A percentile compares a stretch with the other conserved stretches of the same genome.
These are phyloP conservation scores for Psilocybe tampanensis DNA, from an alignment of 768 basidiomycete genomes.

Conservation along the genomic window DNA sequence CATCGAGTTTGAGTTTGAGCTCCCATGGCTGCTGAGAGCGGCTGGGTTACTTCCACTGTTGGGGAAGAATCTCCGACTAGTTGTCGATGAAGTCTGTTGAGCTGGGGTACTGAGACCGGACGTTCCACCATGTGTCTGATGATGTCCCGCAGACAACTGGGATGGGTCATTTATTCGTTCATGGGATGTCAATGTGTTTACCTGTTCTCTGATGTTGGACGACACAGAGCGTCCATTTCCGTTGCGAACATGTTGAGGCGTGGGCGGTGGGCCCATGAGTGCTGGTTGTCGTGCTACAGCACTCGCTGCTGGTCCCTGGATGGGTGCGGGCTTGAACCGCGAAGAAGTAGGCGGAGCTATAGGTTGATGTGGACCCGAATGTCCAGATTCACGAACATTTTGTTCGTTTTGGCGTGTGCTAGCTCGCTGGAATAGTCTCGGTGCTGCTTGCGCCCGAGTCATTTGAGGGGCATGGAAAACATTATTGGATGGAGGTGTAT, in stretches of 20 bases:
- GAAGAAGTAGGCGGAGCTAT: slow-evolving; percentile 13
- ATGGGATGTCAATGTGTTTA: neutral
- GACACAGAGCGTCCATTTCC: neutral
- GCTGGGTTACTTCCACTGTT: slow-evolving; percentile 1
- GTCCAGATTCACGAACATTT: slow-evolving; percentile 12
- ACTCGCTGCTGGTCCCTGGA: slow-evolving; percentile 12
- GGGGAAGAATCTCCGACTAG: slow-evolving; percentile 10
- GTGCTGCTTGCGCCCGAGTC: slow-evolving; percentile 44
- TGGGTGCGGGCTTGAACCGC: slow-evolving; percentile 19
- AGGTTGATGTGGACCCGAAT: slow-evolving; percentile 8
- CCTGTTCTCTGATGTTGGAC: neutral
- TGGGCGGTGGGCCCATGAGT: slow-evolving; percentile 56
- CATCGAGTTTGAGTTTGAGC: too few species aligned
- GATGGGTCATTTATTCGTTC: neutral
- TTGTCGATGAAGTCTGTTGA: slow-evolving; percentile 4
- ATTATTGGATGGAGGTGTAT: slow-evolving; percentile 48
- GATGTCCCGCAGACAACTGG: neutral
- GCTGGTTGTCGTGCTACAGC: slow-evolving; percentile 25
- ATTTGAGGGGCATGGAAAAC: slow-evolving; percentile 40
- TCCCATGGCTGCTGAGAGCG: neutral
- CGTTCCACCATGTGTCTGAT: neutral
- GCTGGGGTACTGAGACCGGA: neutral
- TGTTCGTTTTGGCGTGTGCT: slow-evolving; percentile 14
- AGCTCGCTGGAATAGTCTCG: slow-evolving; percentile 39
- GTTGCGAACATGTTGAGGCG: slow-evolving; percentile 42